Base-by-base conservation (phyloP, 192 early-diverging fungal species). In the Gamsiella multidivaricata region DNA sequence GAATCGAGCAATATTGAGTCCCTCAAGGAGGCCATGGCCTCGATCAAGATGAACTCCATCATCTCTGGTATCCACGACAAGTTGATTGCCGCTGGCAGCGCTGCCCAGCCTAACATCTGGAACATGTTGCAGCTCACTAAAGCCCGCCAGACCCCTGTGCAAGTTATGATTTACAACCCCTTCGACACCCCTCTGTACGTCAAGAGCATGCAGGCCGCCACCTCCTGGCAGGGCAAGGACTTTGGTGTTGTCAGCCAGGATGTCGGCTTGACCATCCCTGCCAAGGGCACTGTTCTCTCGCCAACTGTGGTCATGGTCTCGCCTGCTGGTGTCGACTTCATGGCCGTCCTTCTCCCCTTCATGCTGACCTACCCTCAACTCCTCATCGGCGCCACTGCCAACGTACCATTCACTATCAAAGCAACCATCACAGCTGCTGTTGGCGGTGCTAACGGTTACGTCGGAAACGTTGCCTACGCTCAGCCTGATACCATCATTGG, bases 131-230 rank as follows among this genome's bases (percentile, higher is more conserved):
- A 78, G 43, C 7, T 46, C 45, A 37, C 31, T 25, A 18, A 53
- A 22, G 25, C 41, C 5, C 74, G 74, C 46, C 10, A 4, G 26
- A 69, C 74, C 6, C 65, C 65, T 50, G 82, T 82, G 42, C 67
- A 81, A 28, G 85, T 88, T 32, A 69, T 74, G 25, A 79, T 88
- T 45, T 79, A 81, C 34, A 84, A 88, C 68, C 87, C 87, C 29
- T 88, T 88, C 70, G 79, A 80, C 45, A 73, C 85, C 31, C 69
- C 74, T 25, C 49, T 88, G 11, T 66, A 64, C 34, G 84, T 88
- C 64, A 66, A 83, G 39, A 81, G 64, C 52, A 82, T 89, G 51
- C 23, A 58, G 15, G 79, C 83, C 18, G 45, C 56, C 33, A 75
- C 58, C 33, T 53, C 49, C 17, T 86, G 80, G 70, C 17, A 76